Evolutionary conservation across 2,329 filamentous ascomycete species (phyloP), one percentile per base, ranked within the genome.

Genomic region (Beauveria sp.): DNA sequence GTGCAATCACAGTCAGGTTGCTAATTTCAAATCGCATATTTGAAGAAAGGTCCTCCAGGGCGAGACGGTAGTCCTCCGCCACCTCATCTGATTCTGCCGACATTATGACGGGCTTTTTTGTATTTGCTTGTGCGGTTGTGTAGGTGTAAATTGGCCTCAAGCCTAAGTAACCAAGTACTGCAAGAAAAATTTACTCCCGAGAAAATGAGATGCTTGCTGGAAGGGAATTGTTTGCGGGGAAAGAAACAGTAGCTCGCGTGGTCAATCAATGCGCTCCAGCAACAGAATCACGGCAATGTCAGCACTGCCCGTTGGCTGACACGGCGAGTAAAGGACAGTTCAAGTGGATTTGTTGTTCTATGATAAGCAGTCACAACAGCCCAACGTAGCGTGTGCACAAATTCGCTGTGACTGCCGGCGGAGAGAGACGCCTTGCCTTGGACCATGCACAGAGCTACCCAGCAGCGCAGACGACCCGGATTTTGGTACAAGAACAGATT

Each of bases 1-100:
- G 91, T 63, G 95, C 95, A 76, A 99, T 98, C 74, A 96, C 87
- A 65, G 95, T 99, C 77, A 99, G 78, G 77, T 96, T 98, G 81
- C 90, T 93, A 75, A 99, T 99, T 77, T 98, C 93, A 76, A 91
- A 91, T 71, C 92, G 88, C 77, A 91, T 91, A 78, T 97, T 97
- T 72, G 87, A 84, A 66, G 89, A 90, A 70, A 99, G 82, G 75
- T 97, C 93, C 77, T 96, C 90, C 72, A 99, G 81, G 60, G 93
- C 95, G 71, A 91, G 90, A 73, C 89, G 90, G 78, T 96, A 99
- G 78, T 98, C 95, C 75, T 93, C 89, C 65, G 93, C 93, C 69
- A 99, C 91, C 77, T 96, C 92, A 73, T 90, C 91, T 66, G 89
- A 77, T 66, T 81, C 79, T 69, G 79, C 77, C 63, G 78, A 77